A percentile compares a stretch with the other conserved stretches of the same genome.
These are phyloP conservation scores for Penicillium sp. DNA, from an alignment of 2,329 filamentous ascomycete genomes.

Conservation along the genomic window DNA sequence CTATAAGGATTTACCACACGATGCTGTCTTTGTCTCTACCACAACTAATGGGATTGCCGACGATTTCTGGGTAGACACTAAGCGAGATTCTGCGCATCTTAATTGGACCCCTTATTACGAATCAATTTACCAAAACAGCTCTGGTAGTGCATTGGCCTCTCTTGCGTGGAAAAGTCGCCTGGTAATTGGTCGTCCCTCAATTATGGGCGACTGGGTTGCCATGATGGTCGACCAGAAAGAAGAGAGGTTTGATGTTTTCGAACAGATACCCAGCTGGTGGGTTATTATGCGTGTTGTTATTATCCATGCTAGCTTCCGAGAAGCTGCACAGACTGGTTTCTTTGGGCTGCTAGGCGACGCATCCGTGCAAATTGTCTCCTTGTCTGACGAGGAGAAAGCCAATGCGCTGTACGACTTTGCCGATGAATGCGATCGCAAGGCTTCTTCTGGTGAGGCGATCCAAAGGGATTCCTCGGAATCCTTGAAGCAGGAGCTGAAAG, in stretches of 20 bases:
- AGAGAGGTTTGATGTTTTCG: not conserved
- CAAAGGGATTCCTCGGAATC: not conserved
- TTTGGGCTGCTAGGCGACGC: constrained; percentile 3
- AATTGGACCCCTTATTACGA: constrained; percentile 1
- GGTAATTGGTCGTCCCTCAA: not conserved
- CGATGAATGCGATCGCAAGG: not conserved
- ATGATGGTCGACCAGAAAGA: not conserved
- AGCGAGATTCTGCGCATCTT: constrained; percentile 2
- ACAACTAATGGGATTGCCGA: not conserved
- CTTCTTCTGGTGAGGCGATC: not conserved
- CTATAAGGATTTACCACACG: not conserved
- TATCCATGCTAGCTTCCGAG: constrained; percentile 1
- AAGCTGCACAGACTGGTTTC: not conserved
- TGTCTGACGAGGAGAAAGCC: not conserved
- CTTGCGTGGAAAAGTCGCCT: not conserved
- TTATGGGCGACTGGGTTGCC: not conserved
- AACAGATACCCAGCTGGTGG: not conserved
- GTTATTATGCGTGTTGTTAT: not conserved
- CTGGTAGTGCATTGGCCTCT: not conserved
- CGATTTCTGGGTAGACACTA: not conserved
- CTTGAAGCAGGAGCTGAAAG: constrained; percentile 1
- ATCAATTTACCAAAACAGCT: not conserved
- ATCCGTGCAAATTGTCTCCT: not conserved
- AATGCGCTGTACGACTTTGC: constrained; percentile 1
- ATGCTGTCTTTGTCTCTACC: not conserved